These are phyloP conservation scores for Monosporascus sp. DNA, from an alignment of 2,329 filamentous ascomycete genomes.

Conservation along the genomic window DNA sequence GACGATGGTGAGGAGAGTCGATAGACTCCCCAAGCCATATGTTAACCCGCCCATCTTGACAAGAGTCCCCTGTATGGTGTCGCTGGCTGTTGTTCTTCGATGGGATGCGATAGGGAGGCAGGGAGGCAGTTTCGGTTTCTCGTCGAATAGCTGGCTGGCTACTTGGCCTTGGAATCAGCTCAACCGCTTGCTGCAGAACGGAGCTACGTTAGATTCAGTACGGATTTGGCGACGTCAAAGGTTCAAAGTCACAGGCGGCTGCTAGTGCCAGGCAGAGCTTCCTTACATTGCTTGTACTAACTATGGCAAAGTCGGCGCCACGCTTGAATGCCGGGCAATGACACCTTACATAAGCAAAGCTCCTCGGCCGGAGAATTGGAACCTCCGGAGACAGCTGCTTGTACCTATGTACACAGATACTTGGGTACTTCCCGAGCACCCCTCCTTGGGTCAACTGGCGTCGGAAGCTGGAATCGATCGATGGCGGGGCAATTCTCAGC, in stretches of 20 bases:
- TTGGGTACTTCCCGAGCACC: neutral
- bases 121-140: neutral
- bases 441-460: neutral
- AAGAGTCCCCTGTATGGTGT: neutral
- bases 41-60: conserved; percentile 15
- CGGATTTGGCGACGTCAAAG: neutral
- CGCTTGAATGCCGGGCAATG: too few relatives aligned
- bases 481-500: neutral
- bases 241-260: neutral
- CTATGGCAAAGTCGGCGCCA: too few relatives aligned
- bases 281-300: too few relatives aligned
- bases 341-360: too few relatives aligned
- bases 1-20: conserved; percentile 18
- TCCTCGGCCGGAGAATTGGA: too few relatives aligned
- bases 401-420: neutral
- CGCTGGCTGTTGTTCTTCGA: neutral
- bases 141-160: neutral
- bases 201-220: neutral
- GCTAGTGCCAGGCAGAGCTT: too few relatives aligned
- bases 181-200: neutral
- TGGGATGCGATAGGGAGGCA: neutral
- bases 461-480: too few relatives aligned
- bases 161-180: neutral
- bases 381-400: neutral
- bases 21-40: conserved; percentile 14